Percentiles rank a stretch among this genome's conserved stretches.
Conservation (phyloP, 768 basidiomycete species). For the Pulveroboletus sp. region DNA sequence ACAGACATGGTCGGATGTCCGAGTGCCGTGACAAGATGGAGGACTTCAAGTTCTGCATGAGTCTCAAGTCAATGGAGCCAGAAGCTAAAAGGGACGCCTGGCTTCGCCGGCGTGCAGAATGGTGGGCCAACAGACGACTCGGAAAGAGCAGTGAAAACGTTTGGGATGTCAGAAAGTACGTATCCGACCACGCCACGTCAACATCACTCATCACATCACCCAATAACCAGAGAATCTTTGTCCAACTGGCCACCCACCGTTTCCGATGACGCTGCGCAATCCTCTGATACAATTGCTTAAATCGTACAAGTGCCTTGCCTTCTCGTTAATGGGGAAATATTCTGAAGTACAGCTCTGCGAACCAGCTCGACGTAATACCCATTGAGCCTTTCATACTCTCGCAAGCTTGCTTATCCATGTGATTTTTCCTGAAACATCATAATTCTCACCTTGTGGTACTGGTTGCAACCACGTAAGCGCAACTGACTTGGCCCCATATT, state of each 20-base stretch:
- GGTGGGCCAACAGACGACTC: slow-evolving; percentile 85
- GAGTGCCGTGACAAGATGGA: slow-evolving; percentile 77
- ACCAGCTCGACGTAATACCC: too few species aligned
- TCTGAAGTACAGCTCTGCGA: not conserved
- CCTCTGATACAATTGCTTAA: slow-evolving; percentile 24
- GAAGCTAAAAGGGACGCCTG: slow-evolving; percentile 80
- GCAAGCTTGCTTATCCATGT: not conserved
- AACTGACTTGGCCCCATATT: too few species aligned
- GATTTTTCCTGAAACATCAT: too few species aligned
- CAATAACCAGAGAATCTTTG: slow-evolving; percentile 18
- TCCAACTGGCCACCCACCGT: slow-evolving; percentile 29
- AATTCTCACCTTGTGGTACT: too few species aligned
- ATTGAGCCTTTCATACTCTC: not conserved
- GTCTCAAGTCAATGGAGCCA: slow-evolving; percentile 70
- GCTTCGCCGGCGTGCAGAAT: slow-evolving; percentile 85
- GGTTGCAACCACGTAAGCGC: too few species aligned
- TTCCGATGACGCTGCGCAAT: slow-evolving; percentile 16
- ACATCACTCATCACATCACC: slow-evolving; percentile 1
- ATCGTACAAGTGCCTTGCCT: not conserved
- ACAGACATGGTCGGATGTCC: slow-evolving; percentile 75
- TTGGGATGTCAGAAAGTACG: slow-evolving; percentile 86
- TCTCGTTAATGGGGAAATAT: not conserved
- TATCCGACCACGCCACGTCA: slow-evolving; percentile 9
- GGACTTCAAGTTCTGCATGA: slow-evolving; percentile 95
- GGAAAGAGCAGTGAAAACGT: slow-evolving; percentile 90